Conservation (phyloP, 441 rosid species). For the Euphorbia celastroides region DNA sequence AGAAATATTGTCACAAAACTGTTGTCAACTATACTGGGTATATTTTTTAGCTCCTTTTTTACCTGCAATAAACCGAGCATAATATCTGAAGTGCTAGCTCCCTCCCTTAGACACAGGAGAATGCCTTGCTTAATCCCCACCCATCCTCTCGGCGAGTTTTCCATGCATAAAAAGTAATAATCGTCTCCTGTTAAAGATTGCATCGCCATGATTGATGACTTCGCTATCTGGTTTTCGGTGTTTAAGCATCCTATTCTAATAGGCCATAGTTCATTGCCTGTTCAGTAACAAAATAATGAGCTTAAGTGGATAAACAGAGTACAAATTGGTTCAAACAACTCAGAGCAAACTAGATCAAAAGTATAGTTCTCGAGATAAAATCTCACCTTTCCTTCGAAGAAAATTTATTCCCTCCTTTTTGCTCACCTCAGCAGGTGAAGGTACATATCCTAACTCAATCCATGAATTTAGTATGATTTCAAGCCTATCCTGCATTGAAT, state of each 20-base stretch:
- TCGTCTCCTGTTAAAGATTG: constrained; percentile 37
- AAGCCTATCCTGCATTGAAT: constrained; percentile 62
- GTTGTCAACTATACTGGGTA: neutral
- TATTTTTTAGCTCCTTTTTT: constrained; percentile 10
- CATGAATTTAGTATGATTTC: constrained; percentile 72
- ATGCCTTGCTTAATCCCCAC: constrained; percentile 35
- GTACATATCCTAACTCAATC: constrained; percentile 55
- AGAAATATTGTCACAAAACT: neutral
- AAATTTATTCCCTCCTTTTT: constrained; percentile 66
- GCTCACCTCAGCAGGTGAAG: constrained; percentile 75
- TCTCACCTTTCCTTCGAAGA: constrained; percentile 44
- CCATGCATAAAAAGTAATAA: constrained; percentile 49
- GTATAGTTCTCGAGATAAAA: constrained; percentile 4
- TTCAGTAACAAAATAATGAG: constrained; percentile 13
- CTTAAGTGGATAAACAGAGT: neutral
- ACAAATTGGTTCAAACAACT: too few species aligned
- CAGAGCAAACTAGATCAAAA: neutral
- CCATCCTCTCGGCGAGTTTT: constrained; percentile 28
- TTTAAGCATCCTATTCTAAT: constrained; percentile 55
- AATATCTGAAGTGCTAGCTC: constrained; percentile 42
- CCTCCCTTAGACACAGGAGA: constrained; percentile 54
- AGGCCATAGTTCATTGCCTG: constrained; percentile 53
- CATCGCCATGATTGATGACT: constrained; percentile 42
- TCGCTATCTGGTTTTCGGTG: constrained; percentile 32
- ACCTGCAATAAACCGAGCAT: constrained; percentile 60